A percentile compares a stretch with the other conserved stretches of the same genome.
phyloP scores from a whole-genome alignment of 1,284 basidiomycete species.

The Butyriboletus appendiculatus region DNA sequence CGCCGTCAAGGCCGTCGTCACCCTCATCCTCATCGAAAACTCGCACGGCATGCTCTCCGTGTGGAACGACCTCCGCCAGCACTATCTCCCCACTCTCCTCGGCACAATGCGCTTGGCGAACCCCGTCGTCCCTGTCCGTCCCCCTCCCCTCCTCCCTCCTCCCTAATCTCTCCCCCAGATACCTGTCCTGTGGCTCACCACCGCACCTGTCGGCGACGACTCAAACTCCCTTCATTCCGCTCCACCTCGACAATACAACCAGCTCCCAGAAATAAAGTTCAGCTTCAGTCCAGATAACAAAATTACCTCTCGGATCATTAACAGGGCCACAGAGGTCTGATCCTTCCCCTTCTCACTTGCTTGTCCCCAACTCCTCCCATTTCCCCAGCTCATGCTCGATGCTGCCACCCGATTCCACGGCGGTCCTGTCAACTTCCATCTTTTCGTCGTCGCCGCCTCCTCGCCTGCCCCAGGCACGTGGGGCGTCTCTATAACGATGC shows the following conservation, averaged over 20 bases:
- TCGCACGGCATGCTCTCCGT: slow-evolving; percentile 48
- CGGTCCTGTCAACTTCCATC: slow-evolving; percentile 47
- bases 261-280: slow-evolving; percentile 46
- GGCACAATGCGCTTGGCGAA: slow-evolving; percentile 42
- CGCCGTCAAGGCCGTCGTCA: slow-evolving; percentile 45
- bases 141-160: neutral
- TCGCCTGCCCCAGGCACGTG: slow-evolving; percentile 42
- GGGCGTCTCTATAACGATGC: slow-evolving; percentile 20
- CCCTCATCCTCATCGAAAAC: slow-evolving; percentile 64
- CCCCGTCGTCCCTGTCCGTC: slow-evolving; percentile 39
- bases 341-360: neutral
- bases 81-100: slow-evolving; percentile 52
- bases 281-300: slow-evolving; percentile 43
- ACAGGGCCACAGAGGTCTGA: slow-evolving; percentile 47
- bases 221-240: slow-evolving; percentile 32
- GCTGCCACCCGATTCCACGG: slow-evolving; percentile 35
- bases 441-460: slow-evolving; percentile 57
- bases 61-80: slow-evolving; percentile 58
- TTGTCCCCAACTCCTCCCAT: neutral
- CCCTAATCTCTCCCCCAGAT: slow-evolving; percentile 30
- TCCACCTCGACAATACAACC: slow-evolving; percentile 35
- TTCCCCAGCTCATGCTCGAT: slow-evolving; percentile 30
- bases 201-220: slow-evolving; percentile 37
- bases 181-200: slow-evolving; percentile 43
- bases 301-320: slow-evolving; percentile 45